phyloP scores from a whole-genome alignment of 176 grass and related monocot genomes.

The Tillandsia leiboldiana region DNA sequence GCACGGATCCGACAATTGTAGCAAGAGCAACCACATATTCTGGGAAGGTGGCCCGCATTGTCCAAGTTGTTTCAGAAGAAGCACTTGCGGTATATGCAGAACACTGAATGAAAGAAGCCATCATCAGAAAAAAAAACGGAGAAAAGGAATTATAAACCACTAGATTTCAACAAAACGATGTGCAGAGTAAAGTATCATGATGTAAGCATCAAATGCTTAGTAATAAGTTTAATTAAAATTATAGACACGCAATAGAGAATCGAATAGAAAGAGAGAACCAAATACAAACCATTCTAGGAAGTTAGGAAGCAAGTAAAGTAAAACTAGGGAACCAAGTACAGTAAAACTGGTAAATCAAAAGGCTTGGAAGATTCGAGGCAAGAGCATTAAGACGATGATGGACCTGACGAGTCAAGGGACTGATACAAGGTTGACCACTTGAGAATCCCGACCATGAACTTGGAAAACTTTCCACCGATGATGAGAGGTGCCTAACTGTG shows the following conservation, averaged over 20 bases:
- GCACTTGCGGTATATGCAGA: slow-evolving; percentile 57
- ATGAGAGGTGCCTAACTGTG: slow-evolving; percentile 92
- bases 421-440: slow-evolving; percentile 72
- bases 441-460: slow-evolving; percentile 58
- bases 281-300: not conserved
- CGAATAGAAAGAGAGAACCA: not conserved
- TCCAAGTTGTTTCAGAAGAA: slow-evolving; percentile 83
- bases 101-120: slow-evolving; percentile 40
- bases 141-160: not conserved
- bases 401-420: slow-evolving; percentile 36
- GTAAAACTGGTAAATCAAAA: not conserved
- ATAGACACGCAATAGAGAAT: not conserved
- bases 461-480: slow-evolving; percentile 56
- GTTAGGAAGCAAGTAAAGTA: not conserved
- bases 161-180: no score
- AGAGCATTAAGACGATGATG: not conserved
- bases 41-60: slow-evolving; percentile 84
- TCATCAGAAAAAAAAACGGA: not conserved
- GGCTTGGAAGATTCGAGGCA: not conserved
- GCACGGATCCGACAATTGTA: slow-evolving; percentile 94
- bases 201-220: not conserved
- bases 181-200: not conserved
- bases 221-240: not conserved
- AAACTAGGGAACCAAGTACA: no score
- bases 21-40: slow-evolving; percentile 97